A percentile compares a stretch with the other conserved stretches of the same genome.
Conservation (phyloP, 768 basidiomycete genomes). For the Boletus coccyginus region DNA sequence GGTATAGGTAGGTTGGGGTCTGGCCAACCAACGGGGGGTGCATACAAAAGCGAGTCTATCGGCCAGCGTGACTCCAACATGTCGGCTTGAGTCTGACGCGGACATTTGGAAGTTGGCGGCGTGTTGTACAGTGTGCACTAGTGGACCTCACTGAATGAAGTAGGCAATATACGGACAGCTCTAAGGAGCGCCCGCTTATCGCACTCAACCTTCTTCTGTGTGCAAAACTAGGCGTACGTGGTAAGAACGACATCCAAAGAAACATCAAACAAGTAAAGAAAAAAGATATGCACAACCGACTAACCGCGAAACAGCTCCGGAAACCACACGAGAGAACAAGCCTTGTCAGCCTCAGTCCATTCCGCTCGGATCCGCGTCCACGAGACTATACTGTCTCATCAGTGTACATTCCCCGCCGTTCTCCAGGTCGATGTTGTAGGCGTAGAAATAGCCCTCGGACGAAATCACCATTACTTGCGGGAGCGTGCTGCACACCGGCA, state of each 20-base stretch:
- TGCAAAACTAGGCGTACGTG: slow-evolving; percentile 1
- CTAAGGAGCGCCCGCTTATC: too few relatives aligned
- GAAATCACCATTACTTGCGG: slow-evolving; percentile 98
- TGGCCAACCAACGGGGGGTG: too few relatives aligned
- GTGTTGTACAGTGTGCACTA: too few relatives aligned
- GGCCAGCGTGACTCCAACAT: too few relatives aligned
- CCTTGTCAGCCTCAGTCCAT: slow-evolving; percentile 25
- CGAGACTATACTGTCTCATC: slow-evolving; percentile 84
- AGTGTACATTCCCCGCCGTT: slow-evolving; percentile 93
- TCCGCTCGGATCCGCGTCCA: slow-evolving; percentile 26
- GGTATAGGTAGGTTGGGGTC: too few relatives aligned
- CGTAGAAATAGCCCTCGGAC: slow-evolving; percentile 93
- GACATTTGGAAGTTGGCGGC: too few relatives aligned
- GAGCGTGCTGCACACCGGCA: slow-evolving; percentile 59
- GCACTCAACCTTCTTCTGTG: background rate
- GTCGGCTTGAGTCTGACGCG: too few relatives aligned
- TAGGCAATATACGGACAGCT: too few relatives aligned
- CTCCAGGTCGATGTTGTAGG: slow-evolving; percentile 94
- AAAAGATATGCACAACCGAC: background rate
- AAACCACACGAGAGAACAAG: background rate
- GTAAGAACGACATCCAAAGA: background rate
- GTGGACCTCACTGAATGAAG: too few relatives aligned
- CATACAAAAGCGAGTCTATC: too few relatives aligned
- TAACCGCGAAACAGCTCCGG: background rate
- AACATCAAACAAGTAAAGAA: background rate